Base-by-base conservation (phyloP, 805 yeast species). In the Tetrapisispora phaffii region DNA sequence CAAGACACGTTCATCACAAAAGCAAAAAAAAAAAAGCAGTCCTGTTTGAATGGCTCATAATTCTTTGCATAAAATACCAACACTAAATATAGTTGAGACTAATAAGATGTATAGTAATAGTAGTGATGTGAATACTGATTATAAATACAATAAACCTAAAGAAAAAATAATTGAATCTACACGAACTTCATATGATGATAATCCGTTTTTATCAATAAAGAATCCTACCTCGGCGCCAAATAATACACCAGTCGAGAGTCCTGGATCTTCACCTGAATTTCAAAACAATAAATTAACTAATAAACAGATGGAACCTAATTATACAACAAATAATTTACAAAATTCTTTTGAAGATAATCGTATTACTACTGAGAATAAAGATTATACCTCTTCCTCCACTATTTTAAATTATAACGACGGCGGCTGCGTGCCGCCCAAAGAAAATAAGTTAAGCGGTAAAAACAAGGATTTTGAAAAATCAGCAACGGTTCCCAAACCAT, bases 181-280 rank as follows among this genome's bases (percentile, higher is more conserved):
- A 21, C 48, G 48, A 29, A 47, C 56, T 1, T 34, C 49, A 4
- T 49, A 45, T 26, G 58, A 50, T 42, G 54, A 51, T 10, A 47
- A 50, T 41, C 53, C 51, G 31, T 45, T 53, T 35, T 39, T 50
- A 21, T 45, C 50, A 23, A 45, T 51, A 4, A 52, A 52, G 12
- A 47, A 50, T 37, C 53, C 55, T 5, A 57, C 59, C 3, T 48
- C 50, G 21, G 59, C 49, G 17, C 63, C 63, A 23, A 56, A 59
- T 37, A 59, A 59, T 46, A 57, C 63, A 19, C 63, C 63, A 2
- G 59, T 50, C 16, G 50, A 52, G 10, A 56, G 55, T 22, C 57
- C 59, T 4, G 43, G 47, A 12, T 42, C 33, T 12, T 37, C 49
- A 17, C 47, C 48, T 20, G 45, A 50, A n/a, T 28, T 33, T 12